phyloP scores from a whole-genome alignment of 2,329 filamentous ascomycete species.

The Aciculosporium take region DNA sequence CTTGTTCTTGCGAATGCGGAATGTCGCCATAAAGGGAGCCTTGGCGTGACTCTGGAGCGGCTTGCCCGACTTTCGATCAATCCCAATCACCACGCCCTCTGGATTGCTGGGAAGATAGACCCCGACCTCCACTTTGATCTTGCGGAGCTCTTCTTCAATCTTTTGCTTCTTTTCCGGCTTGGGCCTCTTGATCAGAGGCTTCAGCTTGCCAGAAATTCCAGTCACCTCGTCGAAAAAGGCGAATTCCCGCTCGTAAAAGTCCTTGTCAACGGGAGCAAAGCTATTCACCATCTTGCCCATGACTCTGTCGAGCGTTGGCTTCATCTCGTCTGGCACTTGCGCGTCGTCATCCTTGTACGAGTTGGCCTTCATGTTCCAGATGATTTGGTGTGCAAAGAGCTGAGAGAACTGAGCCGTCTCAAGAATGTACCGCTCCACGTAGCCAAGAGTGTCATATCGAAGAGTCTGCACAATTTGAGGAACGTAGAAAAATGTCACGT shows the following conservation, averaged over 20 bases:
- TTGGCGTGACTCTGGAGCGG: conserved; percentile 96
- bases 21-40: conserved; percentile 97
- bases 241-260: conserved; percentile 90
- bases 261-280: conserved; percentile 64
- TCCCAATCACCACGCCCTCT: conserved; percentile 91
- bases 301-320: conserved; percentile 84
- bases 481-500: conserved; percentile 97
- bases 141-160: conserved; percentile 94
- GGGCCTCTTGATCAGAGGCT: conserved; percentile 77
- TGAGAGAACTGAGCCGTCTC: conserved; percentile 98
- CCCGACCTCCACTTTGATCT: conserved; percentile 92
- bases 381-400: conserved; percentile 95
- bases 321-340: conserved; percentile 76
- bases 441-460: conserved; percentile 82
- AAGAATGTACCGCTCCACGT: conserved; percentile 90
- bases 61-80: conserved; percentile 95
- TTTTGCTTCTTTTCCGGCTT: conserved; percentile 98
- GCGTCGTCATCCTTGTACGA: conserved; percentile 95
- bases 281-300: conserved; percentile 70
- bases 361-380: conserved; percentile 99
- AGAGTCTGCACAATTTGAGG: conserved; percentile 94
- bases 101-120: conserved; percentile 96
- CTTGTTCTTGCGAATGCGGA: conserved; percentile 79
- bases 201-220: conserved; percentile 84
- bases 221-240: conserved; percentile 98